Percentiles rank a stretch among this genome's conserved stretches.
These are phyloP conservation scores for Neurospora intermedia DNA, from an alignment of 495 filamentous ascomycete species.

Conservation along the genomic window DNA sequence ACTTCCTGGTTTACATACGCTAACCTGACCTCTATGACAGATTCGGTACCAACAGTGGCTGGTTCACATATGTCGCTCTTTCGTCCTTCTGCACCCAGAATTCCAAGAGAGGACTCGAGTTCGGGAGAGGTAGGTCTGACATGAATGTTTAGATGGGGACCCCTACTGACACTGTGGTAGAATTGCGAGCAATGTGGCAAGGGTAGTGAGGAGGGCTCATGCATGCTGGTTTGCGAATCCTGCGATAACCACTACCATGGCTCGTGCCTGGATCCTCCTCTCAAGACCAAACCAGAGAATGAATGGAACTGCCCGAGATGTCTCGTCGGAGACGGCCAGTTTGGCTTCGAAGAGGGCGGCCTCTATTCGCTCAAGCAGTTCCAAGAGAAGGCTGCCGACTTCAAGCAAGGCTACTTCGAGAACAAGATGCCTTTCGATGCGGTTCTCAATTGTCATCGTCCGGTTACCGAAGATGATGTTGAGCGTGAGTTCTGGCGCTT, in stretches of 20 bases:
- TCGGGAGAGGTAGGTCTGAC: conserved; percentile 59
- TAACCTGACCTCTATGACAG: conserved; percentile 30
- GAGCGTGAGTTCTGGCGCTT: conserved; percentile 96
- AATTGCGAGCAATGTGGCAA: conserved; percentile 82
- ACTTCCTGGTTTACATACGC: not conserved
- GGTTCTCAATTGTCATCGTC: conserved; percentile 62
- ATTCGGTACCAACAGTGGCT: conserved; percentile 78
- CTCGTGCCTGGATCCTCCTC: conserved; percentile 75
- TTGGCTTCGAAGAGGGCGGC: conserved; percentile 94
- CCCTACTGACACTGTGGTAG: conserved; percentile 32
- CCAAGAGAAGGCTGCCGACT: conserved; percentile 88
- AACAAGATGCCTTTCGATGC: conserved; percentile 86
- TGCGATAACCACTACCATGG: conserved; percentile 87
- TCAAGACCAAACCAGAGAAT: conserved; percentile 66
- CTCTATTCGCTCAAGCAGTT: conserved; percentile 94
- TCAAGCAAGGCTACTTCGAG: conserved; percentile 89
- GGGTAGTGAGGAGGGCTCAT: conserved; percentile 48
- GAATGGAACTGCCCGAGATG: conserved; percentile 98
- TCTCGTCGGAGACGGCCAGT: conserved; percentile 91
- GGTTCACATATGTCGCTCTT: conserved; percentile 96
- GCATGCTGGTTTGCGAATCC: conserved; percentile 78
- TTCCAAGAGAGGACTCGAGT: conserved; percentile 55
- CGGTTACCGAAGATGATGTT: conserved; percentile 89
- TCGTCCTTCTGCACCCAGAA: conserved; percentile 64
- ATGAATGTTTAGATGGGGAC: not conserved